These are phyloP conservation scores for Pittosporum tobira DNA, from an alignment of 129 eudicot species.

Conservation along the genomic window DNA sequence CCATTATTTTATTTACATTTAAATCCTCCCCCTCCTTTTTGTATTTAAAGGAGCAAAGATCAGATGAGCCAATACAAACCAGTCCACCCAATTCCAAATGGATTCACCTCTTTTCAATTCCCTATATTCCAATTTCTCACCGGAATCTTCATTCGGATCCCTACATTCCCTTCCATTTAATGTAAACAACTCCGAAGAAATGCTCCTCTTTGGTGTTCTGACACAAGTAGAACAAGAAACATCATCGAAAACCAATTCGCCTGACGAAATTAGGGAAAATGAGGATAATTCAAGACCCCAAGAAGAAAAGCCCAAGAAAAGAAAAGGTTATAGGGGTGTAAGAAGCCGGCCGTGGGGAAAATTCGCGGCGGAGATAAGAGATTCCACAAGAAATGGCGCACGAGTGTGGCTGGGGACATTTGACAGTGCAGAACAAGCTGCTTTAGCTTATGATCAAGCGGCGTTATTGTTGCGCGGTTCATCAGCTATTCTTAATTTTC, in stretches of 20 bases:
- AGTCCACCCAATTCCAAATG: background rate
- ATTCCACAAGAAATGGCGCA: constrained; percentile 3
- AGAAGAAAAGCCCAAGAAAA: background rate
- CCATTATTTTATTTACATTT: constrained; percentile 1
- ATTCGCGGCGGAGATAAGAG: constrained; percentile 10
- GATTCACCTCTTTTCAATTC: background rate
- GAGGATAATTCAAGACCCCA: constrained; percentile 1
- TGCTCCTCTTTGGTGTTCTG: constrained; percentile 1
- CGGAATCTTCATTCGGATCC: constrained; percentile 4
- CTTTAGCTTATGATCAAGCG: constrained; percentile 12
- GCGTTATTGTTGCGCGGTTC: constrained; percentile 8
- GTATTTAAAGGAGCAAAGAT: constrained; percentile 9
- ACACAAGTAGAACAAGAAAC: background rate
- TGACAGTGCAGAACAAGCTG: constrained; percentile 13
- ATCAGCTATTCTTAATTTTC: constrained; percentile 2
- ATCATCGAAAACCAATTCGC: background rate
- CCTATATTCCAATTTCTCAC: constrained; percentile 6
- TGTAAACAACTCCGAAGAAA: background rate
- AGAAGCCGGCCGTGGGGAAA: constrained; percentile 9
- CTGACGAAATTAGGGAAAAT: background rate
- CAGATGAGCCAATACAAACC: background rate
- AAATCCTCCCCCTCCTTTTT: background rate
- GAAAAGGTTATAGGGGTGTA: background rate
- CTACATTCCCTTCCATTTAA: background rate
- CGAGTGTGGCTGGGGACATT: constrained; percentile 12